phyloP scores from a whole-genome alignment of 176 grass and related monocot species.

The Pharus latifolius region DNA sequence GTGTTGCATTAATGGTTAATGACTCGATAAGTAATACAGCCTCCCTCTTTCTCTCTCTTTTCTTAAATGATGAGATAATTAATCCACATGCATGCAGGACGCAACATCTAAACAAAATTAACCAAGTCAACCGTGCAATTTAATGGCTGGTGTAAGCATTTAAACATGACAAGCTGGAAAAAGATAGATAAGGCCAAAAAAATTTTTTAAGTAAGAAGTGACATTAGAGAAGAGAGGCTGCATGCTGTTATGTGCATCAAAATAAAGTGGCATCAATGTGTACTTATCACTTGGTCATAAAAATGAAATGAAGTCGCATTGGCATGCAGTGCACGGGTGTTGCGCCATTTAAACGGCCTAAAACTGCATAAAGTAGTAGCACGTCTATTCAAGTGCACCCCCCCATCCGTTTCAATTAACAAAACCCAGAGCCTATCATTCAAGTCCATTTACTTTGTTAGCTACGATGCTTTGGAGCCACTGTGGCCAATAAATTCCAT shows the following conservation, averaged over 20 bases:
- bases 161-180: conserved; percentile 20
- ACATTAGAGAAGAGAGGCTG: neutral
- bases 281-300: conserved; percentile 25
- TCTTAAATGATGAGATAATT: neutral
- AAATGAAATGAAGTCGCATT: neutral
- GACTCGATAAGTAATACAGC: too few relatives aligned
- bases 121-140: conserved; percentile 41
- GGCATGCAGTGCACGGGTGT: conserved; percentile 2
- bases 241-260: conserved; percentile 11
- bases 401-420: conserved; percentile 27
- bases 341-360: conserved; percentile 2
- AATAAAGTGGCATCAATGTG: conserved; percentile 21
- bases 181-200: conserved; percentile 11
- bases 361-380: conserved; percentile 14
- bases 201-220: conserved; percentile 22
- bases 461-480: conserved; percentile 47
- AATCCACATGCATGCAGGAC: neutral
- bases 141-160: conserved; percentile 38
- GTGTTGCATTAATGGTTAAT: neutral
- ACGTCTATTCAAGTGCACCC: neutral
- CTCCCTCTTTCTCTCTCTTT: neutral
- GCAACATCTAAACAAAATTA: neutral
- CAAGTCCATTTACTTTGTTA: conserved; percentile 58
- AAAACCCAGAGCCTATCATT: conserved; percentile 30
- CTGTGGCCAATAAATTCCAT: conserved; percentile 58